Evolutionary conservation across 371 early-diverging fungal genomes (phyloP), one percentile per base, ranked within the genome.

Genomic region (Mortierella sp.): DNA sequence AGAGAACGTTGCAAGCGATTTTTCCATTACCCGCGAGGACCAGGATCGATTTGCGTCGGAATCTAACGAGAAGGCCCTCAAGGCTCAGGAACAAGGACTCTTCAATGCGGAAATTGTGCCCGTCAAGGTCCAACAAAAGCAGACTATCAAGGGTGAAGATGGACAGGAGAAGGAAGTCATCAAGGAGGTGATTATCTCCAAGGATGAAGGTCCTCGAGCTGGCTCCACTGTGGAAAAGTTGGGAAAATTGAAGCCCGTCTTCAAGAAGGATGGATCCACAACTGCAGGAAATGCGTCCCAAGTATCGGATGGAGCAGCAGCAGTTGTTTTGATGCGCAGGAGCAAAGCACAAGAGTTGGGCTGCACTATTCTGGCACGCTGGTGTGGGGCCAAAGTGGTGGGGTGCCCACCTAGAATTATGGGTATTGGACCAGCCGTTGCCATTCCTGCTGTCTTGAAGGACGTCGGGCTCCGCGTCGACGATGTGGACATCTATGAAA

Each of bases 251-350:
- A 89, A 90, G 54, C 95, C 99, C 30, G 98, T 94, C 26, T 99
- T 99, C 84, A 88, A 86, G 55, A 87, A 89, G 54, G 82, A 90
- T 50, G 97, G 97, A 30, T 85, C 92, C 9, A 95, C 98, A 46
- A 98, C 99, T 42, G 98, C 99, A 38, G 99, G 97, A 52, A 98
- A 96, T 79, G 92, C 98, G 34, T 97, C 98, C 56, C 99, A 99
- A 83, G 96, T 98, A 34, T 93, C 96, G 21, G 99, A 99, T 80
- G 99, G 98, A 69, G 98, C 98, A 42, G 97, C 98, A 26, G 97
- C 96, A 19, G 97, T 98, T 24, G 84, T 99, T 53, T 80, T 99
- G 80, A 95, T 94, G 94, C 93, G 93, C 82, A 90, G 99, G 61
- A 90, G 88, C 81, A 93, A 87, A 34, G 99, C 99, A 12, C 82